phyloP scores from a whole-genome alignment of 2,329 filamentous ascomycete species.

The Pyrenophora teres region DNA sequence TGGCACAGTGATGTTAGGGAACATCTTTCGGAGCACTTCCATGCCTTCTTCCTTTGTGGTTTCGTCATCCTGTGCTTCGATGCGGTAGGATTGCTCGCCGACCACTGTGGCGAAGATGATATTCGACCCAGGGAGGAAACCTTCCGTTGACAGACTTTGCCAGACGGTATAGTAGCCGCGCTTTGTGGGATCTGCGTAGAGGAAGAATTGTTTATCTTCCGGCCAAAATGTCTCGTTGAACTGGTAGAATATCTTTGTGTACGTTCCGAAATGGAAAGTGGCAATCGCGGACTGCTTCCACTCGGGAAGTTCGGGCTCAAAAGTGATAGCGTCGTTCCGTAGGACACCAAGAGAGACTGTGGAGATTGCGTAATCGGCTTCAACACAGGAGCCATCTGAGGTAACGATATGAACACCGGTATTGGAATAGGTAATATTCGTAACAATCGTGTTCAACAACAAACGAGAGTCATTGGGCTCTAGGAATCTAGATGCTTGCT shows the following conservation, averaged over 20 bases:
- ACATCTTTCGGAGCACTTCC: slow-evolving; percentile 65
- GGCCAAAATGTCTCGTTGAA: slow-evolving; percentile 72
- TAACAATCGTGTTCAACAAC: slow-evolving; percentile 62
- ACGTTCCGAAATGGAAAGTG: slow-evolving; percentile 71
- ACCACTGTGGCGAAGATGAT: slow-evolving; percentile 70
- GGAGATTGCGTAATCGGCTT: slow-evolving; percentile 66
- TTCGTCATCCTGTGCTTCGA: slow-evolving; percentile 64
- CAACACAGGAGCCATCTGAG: slow-evolving; percentile 60
- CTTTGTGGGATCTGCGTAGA: slow-evolving; percentile 56
- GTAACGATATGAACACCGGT: slow-evolving; percentile 60
- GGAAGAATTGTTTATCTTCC: slow-evolving; percentile 57
- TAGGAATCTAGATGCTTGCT: slow-evolving; percentile 64
- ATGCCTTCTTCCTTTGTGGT: slow-evolving; percentile 62
- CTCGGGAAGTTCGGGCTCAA: slow-evolving; percentile 62
- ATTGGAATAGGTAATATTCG: slow-evolving; percentile 58
- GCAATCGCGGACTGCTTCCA: slow-evolving; percentile 70
- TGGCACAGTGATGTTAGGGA: slow-evolving; percentile 60
- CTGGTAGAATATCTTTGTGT: slow-evolving; percentile 74
- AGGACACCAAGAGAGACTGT: slow-evolving; percentile 73
- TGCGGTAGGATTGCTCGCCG: slow-evolving; percentile 59
- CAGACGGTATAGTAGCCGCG: slow-evolving; percentile 65
- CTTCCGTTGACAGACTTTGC: slow-evolving; percentile 64
- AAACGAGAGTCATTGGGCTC: slow-evolving; percentile 60
- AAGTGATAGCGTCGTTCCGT: slow-evolving; percentile 64
- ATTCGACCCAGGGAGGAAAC: slow-evolving; percentile 64